phyloP scores from a whole-genome alignment of 768 basidiomycete species.

The Termitomyces sp. region DNA sequence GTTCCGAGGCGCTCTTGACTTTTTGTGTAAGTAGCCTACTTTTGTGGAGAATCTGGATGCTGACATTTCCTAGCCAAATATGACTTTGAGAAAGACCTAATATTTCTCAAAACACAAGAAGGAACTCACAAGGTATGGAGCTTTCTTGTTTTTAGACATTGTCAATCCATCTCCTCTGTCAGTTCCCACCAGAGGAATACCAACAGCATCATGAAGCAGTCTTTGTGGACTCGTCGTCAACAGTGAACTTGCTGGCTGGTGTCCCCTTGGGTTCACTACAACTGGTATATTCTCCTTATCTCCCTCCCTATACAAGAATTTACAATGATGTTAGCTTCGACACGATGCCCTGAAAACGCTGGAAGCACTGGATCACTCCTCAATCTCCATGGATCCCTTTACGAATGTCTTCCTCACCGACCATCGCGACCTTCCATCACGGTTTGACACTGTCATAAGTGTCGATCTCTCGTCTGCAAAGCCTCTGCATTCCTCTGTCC shows the following conservation, averaged over 20 bases:
- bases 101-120: conserved; percentile 52
- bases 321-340: conserved; percentile 43
- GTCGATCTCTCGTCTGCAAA: conserved; percentile 49
- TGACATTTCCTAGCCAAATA: conserved; percentile 50
- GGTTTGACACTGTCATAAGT: conserved; percentile 70
- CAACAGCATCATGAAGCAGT: conserved; percentile 41
- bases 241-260: conserved; percentile 69
- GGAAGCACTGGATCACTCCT: conserved; percentile 46
- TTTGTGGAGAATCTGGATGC: neutral
- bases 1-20: conserved; percentile 79
- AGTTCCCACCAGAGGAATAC: conserved; percentile 63
- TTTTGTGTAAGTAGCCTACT: conserved; percentile 53
- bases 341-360: conserved; percentile 75
- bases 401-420: conserved; percentile 69
- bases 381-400: conserved; percentile 55
- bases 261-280: conserved; percentile 76
- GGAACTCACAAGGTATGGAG: conserved; percentile 48
- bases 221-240: conserved; percentile 75
- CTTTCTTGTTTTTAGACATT: neutral
- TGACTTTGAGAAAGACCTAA: conserved; percentile 49
- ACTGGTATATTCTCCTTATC: conserved; percentile 38
- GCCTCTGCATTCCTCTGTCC: conserved; percentile 35
- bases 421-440: conserved; percentile 50
- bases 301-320: neutral
- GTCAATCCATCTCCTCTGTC: neutral